phyloP scores from a whole-genome alignment of 2,329 filamentous ascomycete genomes.

The Chaetoscypha palmicola region DNA sequence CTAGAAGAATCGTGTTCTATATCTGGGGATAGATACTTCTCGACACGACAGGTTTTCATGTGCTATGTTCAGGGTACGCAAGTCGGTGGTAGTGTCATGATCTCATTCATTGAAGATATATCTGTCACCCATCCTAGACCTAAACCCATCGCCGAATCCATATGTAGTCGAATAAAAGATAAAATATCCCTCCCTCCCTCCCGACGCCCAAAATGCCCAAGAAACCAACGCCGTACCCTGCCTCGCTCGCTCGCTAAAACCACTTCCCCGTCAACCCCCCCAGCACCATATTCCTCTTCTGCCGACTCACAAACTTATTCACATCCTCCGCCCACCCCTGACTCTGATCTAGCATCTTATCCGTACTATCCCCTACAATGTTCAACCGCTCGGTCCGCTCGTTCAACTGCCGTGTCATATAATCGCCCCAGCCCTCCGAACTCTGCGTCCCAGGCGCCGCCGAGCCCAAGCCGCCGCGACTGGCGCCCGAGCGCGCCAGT shows the following conservation, averaged over 20 bases:
- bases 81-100: no score
- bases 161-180: no score
- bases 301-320: slow-evolving; percentile 74
- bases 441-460: slow-evolving; percentile 24
- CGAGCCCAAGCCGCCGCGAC: slow-evolving; percentile 19
- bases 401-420: slow-evolving; percentile 79
- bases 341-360: slow-evolving; percentile 72
- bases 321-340: slow-evolving; percentile 82
- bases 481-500: slow-evolving; percentile 39
- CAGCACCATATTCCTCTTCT: slow-evolving; percentile 79
- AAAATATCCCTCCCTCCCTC: no score
- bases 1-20: no score
- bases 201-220: not conserved
- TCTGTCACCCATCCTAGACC: no score
- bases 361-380: slow-evolving; percentile 77
- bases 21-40: no score
- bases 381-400: slow-evolving; percentile 85
- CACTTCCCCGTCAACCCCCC: slow-evolving; percentile 61
- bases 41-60: no score
- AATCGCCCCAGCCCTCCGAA: slow-evolving; percentile 63
- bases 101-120: no score
- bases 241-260: slow-evolving; percentile 21
- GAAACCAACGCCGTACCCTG: not conserved
- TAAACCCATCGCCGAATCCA: no score
- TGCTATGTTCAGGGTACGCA: no score